Conservation (phyloP, 1,284 basidiomycete species). For the Crepidotus sp. region DNA sequence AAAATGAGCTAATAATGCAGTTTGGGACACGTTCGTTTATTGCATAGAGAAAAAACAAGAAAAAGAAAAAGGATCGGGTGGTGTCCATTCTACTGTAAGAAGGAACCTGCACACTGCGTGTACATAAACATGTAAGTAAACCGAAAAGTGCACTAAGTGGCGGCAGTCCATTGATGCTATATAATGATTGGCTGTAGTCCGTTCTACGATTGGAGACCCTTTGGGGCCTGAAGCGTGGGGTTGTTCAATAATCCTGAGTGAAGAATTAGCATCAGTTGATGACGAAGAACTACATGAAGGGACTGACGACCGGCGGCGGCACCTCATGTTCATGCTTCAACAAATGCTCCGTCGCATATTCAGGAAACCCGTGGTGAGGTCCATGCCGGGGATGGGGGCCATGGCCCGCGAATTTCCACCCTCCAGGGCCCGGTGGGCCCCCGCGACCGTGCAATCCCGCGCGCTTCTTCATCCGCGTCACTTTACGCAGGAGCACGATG, state of each 20-base stretch:
- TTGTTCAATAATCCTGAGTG: not conserved
- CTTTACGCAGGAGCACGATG: constrained; percentile 4
- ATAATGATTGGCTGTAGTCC: not conserved
- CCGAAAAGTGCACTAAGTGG: not conserved
- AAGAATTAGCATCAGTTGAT: not conserved
- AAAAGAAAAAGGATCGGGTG: no score
- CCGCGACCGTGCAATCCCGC: not conserved
- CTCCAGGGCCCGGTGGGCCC: no score
- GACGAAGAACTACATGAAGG: not conserved
- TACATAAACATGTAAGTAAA: no score
- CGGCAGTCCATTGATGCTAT: not conserved
- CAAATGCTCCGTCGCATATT: constrained; percentile 3
- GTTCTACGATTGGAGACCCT: no score
- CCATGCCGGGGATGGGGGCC: not conserved
- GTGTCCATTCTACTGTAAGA: no score
- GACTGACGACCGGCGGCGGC: not conserved
- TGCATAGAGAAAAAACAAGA: no score
- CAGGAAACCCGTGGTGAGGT: not conserved
- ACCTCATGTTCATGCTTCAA: constrained; percentile 1
- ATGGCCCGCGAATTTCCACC: not conserved
- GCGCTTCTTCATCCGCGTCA: constrained; percentile 2
- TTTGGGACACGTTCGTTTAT: no score
- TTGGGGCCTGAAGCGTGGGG: not conserved
- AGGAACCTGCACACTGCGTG: no score
- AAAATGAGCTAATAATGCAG: no score